phyloP scores from a whole-genome alignment of 768 basidiomycete species.

The Guyanaporus albipodus region DNA sequence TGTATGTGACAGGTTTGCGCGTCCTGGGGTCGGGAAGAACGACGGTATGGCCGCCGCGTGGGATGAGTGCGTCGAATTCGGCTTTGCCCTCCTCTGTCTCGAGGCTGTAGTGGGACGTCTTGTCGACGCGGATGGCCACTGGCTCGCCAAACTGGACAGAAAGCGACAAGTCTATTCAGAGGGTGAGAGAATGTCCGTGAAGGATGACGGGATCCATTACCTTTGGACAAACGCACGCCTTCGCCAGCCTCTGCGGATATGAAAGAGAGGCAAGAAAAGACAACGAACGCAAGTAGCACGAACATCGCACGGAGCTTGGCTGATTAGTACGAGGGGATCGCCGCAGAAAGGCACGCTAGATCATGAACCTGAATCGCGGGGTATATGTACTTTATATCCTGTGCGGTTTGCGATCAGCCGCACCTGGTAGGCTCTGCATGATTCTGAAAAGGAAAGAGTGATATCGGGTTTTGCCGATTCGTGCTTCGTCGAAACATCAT shows the following conservation, averaged over 20 bases:
- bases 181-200: neutral
- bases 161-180: slow-evolving; percentile 7
- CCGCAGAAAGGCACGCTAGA: too few species aligned
- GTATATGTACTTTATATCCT: too few species aligned
- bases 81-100: slow-evolving; percentile 10
- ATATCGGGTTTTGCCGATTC: too few species aligned
- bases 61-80: slow-evolving; percentile 15
- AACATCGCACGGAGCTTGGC: neutral
- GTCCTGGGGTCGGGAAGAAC: slow-evolving; percentile 7
- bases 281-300: neutral
- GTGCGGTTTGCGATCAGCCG: neutral
- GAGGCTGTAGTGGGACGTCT: slow-evolving; percentile 11
- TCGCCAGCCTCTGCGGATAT: neutral
- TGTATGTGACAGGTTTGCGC: slow-evolving; percentile 11
- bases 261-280: slow-evolving; percentile 2
- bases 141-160: slow-evolving; percentile 10
- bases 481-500: too few species aligned
- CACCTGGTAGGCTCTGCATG: too few species aligned
- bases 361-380: neutral
- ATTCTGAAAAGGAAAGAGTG: too few species aligned
- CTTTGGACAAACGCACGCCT: slow-evolving; percentile 3
- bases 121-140: slow-evolving; percentile 11
- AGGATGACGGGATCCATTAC: neutral
- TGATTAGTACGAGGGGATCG: neutral
- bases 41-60: slow-evolving; percentile 5